Evolutionary conservation across 2,329 filamentous ascomycete species (phyloP).

Genomic region (Coniosporium tulheliwenetii): DNA sequence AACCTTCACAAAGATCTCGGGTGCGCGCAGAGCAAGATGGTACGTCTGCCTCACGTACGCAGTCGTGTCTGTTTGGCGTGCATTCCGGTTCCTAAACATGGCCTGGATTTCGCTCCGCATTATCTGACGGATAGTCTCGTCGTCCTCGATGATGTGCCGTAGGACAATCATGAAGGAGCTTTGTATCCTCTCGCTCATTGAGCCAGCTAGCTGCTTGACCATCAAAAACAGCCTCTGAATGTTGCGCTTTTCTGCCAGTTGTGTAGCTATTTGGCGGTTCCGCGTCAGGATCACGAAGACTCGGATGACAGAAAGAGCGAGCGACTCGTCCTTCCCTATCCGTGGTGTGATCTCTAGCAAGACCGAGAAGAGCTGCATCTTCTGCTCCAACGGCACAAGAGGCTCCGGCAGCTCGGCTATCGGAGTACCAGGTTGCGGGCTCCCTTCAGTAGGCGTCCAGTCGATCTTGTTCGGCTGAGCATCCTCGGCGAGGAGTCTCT

Average conservation of each 20-base stretch:
- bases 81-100: constrained; percentile 46
- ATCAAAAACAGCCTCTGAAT: constrained; percentile 85
- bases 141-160: constrained; percentile 87
- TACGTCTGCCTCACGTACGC: constrained; percentile 64
- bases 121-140: constrained; percentile 75
- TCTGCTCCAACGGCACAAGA: constrained; percentile 48
- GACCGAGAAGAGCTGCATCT: constrained; percentile 54
- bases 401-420: constrained; percentile 44
- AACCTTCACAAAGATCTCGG: constrained; percentile 73
- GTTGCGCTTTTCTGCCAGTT: constrained; percentile 74
- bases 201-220: constrained; percentile 77
- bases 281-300: constrained; percentile 81
- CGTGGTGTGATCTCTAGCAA: constrained; percentile 74
- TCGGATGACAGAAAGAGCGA: constrained; percentile 70
- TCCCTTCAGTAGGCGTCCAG: constrained; percentile 46
- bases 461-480: constrained; percentile 59
- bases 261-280: constrained; percentile 55
- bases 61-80: constrained; percentile 47
- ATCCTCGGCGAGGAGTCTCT: constrained; percentile 81
- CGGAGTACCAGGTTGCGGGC: constrained; percentile 32
- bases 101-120: constrained; percentile 79
- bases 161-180: constrained; percentile 70
- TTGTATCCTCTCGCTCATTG: constrained; percentile 60
- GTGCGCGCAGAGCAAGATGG: constrained; percentile 64
- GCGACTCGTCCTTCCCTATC: constrained; percentile 70